A percentile compares a stretch with the other conserved stretches of the same genome.
Evolutionary conservation across 352 stramenopile genomes (phyloP).

Genomic region (Thraustochytrium sp.): DNA sequence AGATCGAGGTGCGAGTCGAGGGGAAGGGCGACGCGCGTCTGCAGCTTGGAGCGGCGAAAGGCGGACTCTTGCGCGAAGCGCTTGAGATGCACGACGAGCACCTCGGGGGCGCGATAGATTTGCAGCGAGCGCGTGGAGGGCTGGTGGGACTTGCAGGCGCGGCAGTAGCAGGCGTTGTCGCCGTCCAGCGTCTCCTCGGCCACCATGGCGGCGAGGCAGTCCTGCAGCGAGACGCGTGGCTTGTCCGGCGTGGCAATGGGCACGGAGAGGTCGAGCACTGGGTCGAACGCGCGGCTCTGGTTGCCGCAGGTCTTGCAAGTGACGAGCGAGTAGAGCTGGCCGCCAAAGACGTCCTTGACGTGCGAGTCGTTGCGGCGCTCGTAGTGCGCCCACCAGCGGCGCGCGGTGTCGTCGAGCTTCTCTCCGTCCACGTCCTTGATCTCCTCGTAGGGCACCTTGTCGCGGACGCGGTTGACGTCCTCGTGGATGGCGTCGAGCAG

Average conservation of each 20-base stretch:
- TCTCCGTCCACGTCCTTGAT: conserved; percentile 65
- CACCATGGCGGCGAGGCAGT: background rate
- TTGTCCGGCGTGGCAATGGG: background rate
- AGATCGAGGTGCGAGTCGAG: background rate
- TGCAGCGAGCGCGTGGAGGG: background rate
- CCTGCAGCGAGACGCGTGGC: background rate
- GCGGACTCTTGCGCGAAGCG: background rate
- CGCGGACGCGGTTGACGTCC: conserved; percentile 72
- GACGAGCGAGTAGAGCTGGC: conserved; percentile 74
- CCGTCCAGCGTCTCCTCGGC: conserved; percentile 12
- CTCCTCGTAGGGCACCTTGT: conserved; percentile 67
- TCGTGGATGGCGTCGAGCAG: conserved; percentile 77
- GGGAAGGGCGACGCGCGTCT: background rate
- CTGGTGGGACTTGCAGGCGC: conserved; percentile 18
- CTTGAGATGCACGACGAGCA: conserved; percentile 36
- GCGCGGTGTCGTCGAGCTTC: conserved; percentile 60
- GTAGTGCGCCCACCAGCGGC: conserved; percentile 69
- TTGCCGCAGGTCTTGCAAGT: conserved; percentile 56
- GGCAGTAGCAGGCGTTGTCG: conserved; percentile 18
- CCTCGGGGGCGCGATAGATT: background rate
- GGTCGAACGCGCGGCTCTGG: conserved; percentile 14
- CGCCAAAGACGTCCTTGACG: conserved; percentile 79
- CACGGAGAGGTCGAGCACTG: conserved; percentile 28
- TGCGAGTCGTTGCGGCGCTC: conserved; percentile 72
- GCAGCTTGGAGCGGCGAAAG: background rate